These are phyloP conservation scores for Suhomyces pyralidae DNA, from an alignment of 805 yeast genomes.

Conservation along the genomic window DNA sequence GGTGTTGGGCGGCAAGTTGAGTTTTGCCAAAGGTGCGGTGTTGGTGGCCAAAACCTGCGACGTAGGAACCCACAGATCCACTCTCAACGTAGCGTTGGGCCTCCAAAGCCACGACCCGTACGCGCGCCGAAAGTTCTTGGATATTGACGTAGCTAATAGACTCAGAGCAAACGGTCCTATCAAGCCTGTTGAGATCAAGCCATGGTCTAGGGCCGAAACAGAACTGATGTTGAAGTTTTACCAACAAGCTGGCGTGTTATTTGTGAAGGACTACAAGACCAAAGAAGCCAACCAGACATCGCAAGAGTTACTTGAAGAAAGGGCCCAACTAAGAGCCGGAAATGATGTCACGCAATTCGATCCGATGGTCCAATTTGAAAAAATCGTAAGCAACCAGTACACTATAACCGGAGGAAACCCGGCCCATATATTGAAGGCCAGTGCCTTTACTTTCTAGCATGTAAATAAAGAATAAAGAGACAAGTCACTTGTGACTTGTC, in stretches of 20 bases:
- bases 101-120: conserved; percentile 55
- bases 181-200: conserved; percentile 21
- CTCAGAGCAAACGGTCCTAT: conserved; percentile 40
- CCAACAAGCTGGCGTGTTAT: conserved; percentile 30
- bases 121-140: conserved; percentile 47
- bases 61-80: conserved; percentile 41
- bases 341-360: conserved; percentile 12
- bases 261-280: conserved; percentile 31
- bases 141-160: conserved; percentile 50
- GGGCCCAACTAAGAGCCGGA: conserved; percentile 13
- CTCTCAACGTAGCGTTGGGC: conserved; percentile 61
- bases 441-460: conserved; percentile 24
- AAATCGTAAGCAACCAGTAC: conserved; percentile 26
- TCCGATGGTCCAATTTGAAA: conserved; percentile 26
- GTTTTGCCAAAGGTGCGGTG: conserved; percentile 62
- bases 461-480: background rate
- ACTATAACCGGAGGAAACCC: conserved; percentile 42
- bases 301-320: conserved; percentile 12
- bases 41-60: conserved; percentile 62
- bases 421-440: conserved; percentile 30
- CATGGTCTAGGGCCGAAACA: conserved; percentile 30
- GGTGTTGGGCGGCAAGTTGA: conserved; percentile 49
- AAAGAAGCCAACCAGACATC: conserved; percentile 18
- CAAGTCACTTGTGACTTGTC: too few relatives aligned
- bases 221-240: conserved; percentile 31